Conservation (phyloP, 768 basidiomycete genomes). For the Roridomyces roridus region DNA sequence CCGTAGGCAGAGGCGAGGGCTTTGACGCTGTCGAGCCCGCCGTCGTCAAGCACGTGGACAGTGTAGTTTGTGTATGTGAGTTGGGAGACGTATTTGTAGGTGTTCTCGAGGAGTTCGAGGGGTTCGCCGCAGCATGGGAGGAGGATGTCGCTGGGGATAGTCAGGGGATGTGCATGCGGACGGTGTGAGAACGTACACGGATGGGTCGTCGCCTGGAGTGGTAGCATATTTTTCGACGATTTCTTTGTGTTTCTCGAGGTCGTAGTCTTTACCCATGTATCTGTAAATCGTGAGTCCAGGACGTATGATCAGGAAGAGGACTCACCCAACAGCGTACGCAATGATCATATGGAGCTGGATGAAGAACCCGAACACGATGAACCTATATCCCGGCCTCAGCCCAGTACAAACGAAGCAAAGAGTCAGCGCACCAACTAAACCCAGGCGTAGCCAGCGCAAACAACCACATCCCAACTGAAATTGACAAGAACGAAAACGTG, state of each 20-base stretch:
- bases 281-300: not conserved
- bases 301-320: not conserved
- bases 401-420: no score
- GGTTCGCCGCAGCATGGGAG: slow-evolving; percentile 26
- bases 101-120: not conserved
- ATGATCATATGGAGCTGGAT: slow-evolving; percentile 32
- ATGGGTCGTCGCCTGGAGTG: slow-evolving; percentile 26
- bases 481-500: no score
- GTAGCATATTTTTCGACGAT: slow-evolving; percentile 25
- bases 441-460: no score
- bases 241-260: slow-evolving; percentile 27
- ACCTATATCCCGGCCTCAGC: no score
- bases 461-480: no score
- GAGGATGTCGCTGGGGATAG: slow-evolving; percentile 28
- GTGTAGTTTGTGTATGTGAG: not conserved
- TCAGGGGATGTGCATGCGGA: not conserved
- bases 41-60: not conserved
- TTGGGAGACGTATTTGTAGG: not conserved
- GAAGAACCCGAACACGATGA: slow-evolving; percentile 29
- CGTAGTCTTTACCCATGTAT: slow-evolving; percentile 32
- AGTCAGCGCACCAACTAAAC: no score
- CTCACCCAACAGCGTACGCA: no score
- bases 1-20: no score
- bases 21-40: not conserved
- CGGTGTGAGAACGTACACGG: slow-evolving; percentile 10